Evolutionary conservation across 1,284 basidiomycete genomes (phyloP).

Genomic region (Fomitopsis pinicola): DNA sequence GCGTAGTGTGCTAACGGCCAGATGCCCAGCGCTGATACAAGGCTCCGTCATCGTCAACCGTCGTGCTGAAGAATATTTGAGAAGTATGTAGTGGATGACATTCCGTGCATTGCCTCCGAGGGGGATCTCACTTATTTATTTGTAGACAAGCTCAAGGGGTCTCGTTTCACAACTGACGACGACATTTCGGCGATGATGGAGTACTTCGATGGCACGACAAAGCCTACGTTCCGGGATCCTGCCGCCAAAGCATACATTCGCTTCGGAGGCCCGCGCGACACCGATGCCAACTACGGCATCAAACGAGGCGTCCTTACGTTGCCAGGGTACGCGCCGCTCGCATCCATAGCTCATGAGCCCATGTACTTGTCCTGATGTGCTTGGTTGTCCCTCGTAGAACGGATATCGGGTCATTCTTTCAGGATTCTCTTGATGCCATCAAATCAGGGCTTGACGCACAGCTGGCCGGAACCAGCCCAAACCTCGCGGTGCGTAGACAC

Average conservation of each 20-base stretch:
- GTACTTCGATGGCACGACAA: constrained; percentile 38
- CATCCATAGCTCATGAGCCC: too few relatives aligned
- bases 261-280: constrained; percentile 26
- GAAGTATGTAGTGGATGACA: constrained; percentile 15
- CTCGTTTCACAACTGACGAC: constrained; percentile 29
- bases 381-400: constrained; percentile 13
- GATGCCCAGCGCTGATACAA: constrained; percentile 12
- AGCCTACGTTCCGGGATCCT: constrained; percentile 35
- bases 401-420: constrained; percentile 35
- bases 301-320: constrained; percentile 36
- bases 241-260: constrained; percentile 34
- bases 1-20: neutral
- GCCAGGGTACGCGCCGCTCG: constrained; percentile 26
- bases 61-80: constrained; percentile 28
- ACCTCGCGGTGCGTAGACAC: too few relatives aligned
- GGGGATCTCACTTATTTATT: too few relatives aligned
- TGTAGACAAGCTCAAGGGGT: constrained; percentile 31
- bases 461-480: constrained; percentile 1
- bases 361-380: neutral
- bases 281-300: constrained; percentile 34
- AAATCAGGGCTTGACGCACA: constrained; percentile 31
- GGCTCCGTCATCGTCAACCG: constrained; percentile 22
- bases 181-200: constrained; percentile 33
- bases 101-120: neutral
- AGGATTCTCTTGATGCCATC: constrained; percentile 33